Evolutionary conservation across 805 yeast species (phyloP).

Genomic region (Tetrapisispora namnaoensis): DNA sequence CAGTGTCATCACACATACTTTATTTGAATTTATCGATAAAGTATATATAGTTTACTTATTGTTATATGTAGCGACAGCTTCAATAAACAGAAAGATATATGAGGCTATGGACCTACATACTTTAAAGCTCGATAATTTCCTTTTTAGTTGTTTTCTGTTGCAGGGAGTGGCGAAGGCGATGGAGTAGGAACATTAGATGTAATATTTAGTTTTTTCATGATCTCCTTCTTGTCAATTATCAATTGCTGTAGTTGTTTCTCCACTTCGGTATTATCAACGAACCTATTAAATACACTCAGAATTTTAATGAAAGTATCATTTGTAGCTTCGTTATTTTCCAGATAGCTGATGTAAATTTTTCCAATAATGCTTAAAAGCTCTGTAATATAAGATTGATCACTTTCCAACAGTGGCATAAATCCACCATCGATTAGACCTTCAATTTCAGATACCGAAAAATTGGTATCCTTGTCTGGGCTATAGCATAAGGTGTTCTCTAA

Average conservation of each 20-base stretch:
- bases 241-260: conserved; percentile 32
- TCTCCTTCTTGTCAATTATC: conserved; percentile 29
- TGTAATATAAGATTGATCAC: conserved; percentile 5
- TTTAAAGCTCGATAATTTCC: not conserved
- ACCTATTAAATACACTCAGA: conserved; percentile 32
- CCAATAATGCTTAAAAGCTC: conserved; percentile 61
- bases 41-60: too few species aligned
- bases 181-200: not conserved
- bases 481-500: conserved; percentile 40
- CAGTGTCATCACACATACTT: too few species aligned
- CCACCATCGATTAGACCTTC: conserved; percentile 59
- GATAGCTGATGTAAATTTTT: conserved; percentile 48
- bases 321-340: conserved; percentile 28
- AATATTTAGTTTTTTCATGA: conserved; percentile 13
- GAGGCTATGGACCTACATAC: too few species aligned
- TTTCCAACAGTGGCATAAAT: conserved; percentile 44
- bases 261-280: conserved; percentile 31
- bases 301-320: conserved; percentile 33
- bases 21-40: too few species aligned
- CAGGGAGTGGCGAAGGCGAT: not conserved
- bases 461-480: conserved; percentile 14
- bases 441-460: not conserved
- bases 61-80: too few species aligned
- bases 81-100: too few species aligned
- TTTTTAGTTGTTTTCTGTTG: not conserved